These are phyloP conservation scores for Fusarium protoensiforme DNA, from an alignment of 2,329 filamentous ascomycete genomes.

Conservation along the genomic window DNA sequence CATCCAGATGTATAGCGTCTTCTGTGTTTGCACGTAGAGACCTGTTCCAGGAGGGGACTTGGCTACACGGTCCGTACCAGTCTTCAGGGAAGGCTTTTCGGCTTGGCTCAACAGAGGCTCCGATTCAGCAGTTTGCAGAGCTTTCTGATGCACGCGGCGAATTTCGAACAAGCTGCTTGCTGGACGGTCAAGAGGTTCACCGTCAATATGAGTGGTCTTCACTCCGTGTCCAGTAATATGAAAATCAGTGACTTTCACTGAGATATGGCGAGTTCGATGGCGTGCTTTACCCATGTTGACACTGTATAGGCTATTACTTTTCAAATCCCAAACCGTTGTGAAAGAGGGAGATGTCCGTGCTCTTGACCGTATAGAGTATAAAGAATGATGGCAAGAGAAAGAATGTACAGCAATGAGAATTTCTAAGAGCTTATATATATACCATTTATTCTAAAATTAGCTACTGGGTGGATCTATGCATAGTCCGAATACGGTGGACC, in stretches of 20 bases:
- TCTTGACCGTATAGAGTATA: not conserved
- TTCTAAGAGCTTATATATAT: not conserved
- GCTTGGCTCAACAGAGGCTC: not conserved
- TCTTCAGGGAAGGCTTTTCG: not conserved
- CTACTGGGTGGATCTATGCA: not conserved
- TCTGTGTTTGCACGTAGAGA: not conserved
- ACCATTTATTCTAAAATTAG: not conserved
- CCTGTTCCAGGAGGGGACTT: not conserved
- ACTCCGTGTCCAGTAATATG: not conserved
- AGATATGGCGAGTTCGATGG: not conserved
- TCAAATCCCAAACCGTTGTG: not conserved
- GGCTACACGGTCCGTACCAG: not conserved
- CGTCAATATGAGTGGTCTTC: not conserved
- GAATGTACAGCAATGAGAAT: no score
- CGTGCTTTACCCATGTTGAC: not conserved
- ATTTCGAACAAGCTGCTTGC: not conserved
- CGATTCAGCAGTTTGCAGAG: not conserved
- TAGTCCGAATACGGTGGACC: no score
- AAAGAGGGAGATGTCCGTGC: not conserved
- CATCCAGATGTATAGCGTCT: not conserved
- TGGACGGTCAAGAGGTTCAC: not conserved
- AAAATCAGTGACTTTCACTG: not conserved
- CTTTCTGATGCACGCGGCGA: not conserved
- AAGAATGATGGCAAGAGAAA: no score
- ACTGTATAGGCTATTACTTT: no score